phyloP scores from a whole-genome alignment of 768 basidiomycete genomes.

The Ephemerocybe angulata region DNA sequence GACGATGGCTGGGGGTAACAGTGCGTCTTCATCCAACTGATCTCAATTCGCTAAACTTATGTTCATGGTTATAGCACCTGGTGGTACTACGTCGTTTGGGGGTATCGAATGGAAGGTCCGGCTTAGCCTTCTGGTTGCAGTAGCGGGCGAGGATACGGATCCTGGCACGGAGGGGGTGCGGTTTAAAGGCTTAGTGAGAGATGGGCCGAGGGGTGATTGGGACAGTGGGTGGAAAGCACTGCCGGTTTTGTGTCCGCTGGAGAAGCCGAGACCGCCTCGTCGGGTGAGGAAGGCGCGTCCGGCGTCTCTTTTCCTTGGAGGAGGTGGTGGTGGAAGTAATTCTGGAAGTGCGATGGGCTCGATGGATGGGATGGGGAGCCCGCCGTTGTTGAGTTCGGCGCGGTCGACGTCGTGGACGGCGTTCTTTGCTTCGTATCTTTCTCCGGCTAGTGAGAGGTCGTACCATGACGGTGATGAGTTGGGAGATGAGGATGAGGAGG shows the following conservation, averaged over 20 bases:
- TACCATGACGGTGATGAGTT: constrained; percentile 58
- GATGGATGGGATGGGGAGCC: background rate
- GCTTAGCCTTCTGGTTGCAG: constrained; percentile 78
- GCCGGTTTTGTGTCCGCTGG: constrained; percentile 54
- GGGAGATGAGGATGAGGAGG: constrained; percentile 35
- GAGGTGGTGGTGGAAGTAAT: background rate
- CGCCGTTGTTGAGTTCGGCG: background rate
- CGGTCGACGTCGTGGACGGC: constrained; percentile 28
- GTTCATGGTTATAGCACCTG: constrained; percentile 3
- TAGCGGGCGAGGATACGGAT: constrained; percentile 47
- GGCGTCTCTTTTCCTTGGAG: background rate
- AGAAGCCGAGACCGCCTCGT: constrained; percentile 32
- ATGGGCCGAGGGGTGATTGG: constrained; percentile 68
- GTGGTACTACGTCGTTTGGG: constrained; percentile 37
- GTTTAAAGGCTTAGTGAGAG: constrained; percentile 50
- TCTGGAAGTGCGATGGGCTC: background rate
- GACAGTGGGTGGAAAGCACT: constrained; percentile 64
- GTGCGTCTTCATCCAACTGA: constrained; percentile 1
- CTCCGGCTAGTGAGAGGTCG: constrained; percentile 35
- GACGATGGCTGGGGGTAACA: constrained; percentile 1
- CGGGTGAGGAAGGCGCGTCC: background rate
- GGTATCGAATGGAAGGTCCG: constrained; percentile 91
- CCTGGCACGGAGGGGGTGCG: constrained; percentile 48
- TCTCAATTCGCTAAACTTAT: background rate
- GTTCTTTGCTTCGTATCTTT: constrained; percentile 33